phyloP scores from a whole-genome alignment of 2,329 filamentous ascomycete species.

The Botryotinia narcissicola region DNA sequence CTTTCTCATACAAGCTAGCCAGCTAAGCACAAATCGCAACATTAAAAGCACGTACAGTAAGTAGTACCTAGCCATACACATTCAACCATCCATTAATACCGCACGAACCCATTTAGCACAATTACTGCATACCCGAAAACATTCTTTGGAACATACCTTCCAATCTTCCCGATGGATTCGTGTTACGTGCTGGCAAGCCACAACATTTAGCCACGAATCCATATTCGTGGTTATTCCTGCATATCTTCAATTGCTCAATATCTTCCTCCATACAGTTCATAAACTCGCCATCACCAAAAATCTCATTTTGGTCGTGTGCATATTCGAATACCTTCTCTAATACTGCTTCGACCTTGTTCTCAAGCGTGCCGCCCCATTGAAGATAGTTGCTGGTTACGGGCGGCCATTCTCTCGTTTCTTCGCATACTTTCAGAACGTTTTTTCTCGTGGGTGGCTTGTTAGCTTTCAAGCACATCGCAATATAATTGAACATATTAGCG shows the following conservation, averaged over 20 bases:
- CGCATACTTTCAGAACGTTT: conserved; percentile 21
- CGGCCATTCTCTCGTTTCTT: conserved; percentile 27
- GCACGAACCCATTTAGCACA: background rate
- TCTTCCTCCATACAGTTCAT: conserved; percentile 26
- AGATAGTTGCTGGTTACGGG: conserved; percentile 38
- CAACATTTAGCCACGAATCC: conserved; percentile 37
- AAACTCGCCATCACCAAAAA: conserved; percentile 35
- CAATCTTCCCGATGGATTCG: background rate
- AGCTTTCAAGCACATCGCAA: conserved; percentile 30
- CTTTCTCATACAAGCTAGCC: background rate
- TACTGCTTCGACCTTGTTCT: conserved; percentile 29
- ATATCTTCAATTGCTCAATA: conserved; percentile 33
- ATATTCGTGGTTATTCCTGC: conserved; percentile 42
- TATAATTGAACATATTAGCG: conserved; percentile 37
- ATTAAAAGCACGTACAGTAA: background rate
- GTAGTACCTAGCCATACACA: background rate
- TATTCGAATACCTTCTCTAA: conserved; percentile 35
- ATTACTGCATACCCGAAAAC: background rate
- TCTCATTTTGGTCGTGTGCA: conserved; percentile 34
- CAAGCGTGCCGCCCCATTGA: conserved; percentile 35
- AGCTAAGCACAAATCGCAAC: background rate
- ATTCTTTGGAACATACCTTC: background rate
- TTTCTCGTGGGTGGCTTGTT: conserved; percentile 20
- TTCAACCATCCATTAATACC: background rate
- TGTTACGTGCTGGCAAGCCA: conserved; percentile 20